A percentile compares a stretch with the other conserved stretches of the same genome.
phyloP scores from a whole-genome alignment of 306 rosid genomes.

The Cyamopsis tetragonoloba region DNA sequence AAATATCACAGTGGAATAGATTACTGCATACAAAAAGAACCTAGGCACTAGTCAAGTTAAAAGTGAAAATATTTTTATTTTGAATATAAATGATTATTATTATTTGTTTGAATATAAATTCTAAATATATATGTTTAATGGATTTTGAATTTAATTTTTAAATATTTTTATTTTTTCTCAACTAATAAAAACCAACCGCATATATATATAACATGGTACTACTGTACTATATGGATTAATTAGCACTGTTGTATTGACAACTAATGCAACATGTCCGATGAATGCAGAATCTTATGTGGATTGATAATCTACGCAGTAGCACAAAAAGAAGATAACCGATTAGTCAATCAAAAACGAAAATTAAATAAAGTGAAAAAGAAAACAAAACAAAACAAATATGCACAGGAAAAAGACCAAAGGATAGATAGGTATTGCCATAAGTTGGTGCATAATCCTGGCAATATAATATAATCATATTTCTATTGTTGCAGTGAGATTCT shows the following conservation, averaged over 20 bases:
- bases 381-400: background rate
- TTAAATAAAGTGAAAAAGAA: background rate
- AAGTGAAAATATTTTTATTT: no score
- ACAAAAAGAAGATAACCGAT: background rate
- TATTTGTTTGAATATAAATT: no score
- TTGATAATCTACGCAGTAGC: constrained; percentile 6
- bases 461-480: no score
- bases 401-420: background rate
- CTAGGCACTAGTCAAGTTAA: no score
- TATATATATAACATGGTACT: background rate
- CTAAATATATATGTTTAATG: no score
- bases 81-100: no score
- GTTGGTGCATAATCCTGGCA: no score
- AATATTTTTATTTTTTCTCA: no score
- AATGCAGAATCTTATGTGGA: no score
- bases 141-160: no score
- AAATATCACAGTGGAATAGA: background rate
- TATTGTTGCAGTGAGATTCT: background rate
- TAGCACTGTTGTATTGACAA: no score
- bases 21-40: background rate
- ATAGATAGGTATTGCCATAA: background rate
- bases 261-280: background rate
- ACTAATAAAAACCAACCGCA: no score
- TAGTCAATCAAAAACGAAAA: background rate
- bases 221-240: background rate